Evolutionary conservation across 2,329 filamentous ascomycete genomes (phyloP).

Genomic region (Aspergillus cejpii): DNA sequence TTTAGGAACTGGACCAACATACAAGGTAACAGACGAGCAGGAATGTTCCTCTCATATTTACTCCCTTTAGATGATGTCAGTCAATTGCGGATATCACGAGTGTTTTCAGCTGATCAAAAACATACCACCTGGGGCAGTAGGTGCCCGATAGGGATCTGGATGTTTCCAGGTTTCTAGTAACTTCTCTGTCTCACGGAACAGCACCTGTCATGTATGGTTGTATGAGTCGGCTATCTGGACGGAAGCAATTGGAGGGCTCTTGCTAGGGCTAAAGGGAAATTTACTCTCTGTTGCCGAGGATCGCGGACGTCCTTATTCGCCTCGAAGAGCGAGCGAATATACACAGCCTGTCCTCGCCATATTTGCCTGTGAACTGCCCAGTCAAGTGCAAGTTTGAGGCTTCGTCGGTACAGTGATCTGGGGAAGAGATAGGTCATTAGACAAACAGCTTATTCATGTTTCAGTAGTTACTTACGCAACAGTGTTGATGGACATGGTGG

Average conservation of each 20-base stretch:
- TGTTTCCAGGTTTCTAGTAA: constrained; percentile 93
- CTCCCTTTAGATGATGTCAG: constrained; percentile 55
- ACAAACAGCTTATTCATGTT: constrained; percentile 4
- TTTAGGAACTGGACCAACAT: constrained; percentile 39
- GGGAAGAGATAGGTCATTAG: constrained; percentile 23
- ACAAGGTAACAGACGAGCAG: constrained; percentile 73
- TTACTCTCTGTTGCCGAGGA: constrained; percentile 76
- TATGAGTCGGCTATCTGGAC: constrained; percentile 2
- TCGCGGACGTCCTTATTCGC: constrained; percentile 81
- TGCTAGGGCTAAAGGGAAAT: constrained; percentile 16
- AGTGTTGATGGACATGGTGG: constrained; percentile 33
- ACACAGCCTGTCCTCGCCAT: constrained; percentile 93
- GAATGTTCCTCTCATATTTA: constrained; percentile 92
- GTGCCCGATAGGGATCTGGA: constrained; percentile 83
- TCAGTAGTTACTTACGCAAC: constrained; percentile 31
- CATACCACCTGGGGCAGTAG: constrained; percentile 87
- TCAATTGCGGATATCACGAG: background rate
- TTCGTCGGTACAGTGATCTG: constrained; percentile 77
- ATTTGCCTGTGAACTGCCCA: constrained; percentile 90
- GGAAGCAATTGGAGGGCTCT: background rate
- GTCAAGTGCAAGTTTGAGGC: constrained; percentile 86
- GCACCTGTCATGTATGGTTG: constrained; percentile 49
- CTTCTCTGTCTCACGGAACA: constrained; percentile 82
- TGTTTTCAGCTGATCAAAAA: constrained; percentile 6
- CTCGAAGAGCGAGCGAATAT: constrained; percentile 92